Evolutionary conservation across 1,139 yeast species (phyloP).

Genomic region (Saccharomyces pastorianus): DNA sequence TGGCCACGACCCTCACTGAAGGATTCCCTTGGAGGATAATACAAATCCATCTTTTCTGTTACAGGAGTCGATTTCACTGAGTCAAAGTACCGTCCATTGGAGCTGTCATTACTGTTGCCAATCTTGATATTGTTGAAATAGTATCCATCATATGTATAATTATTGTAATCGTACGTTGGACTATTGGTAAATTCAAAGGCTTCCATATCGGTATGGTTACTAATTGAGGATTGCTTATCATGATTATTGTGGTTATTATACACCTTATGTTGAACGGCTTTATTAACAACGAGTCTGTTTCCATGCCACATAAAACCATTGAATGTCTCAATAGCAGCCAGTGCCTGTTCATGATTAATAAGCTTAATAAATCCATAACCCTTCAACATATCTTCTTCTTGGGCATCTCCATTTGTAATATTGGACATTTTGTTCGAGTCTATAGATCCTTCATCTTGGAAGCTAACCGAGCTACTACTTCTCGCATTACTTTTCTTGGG

Average conservation of each 20-base stretch:
- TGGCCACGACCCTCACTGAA: constrained; percentile 5
- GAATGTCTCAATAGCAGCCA: constrained; percentile 36
- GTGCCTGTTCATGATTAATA: constrained; percentile 35
- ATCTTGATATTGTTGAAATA: not conserved
- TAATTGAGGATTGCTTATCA: not conserved
- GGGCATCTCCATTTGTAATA: constrained; percentile 3
- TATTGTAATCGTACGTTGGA: not conserved
- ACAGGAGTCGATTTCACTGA: not conserved
- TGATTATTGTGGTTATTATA: not conserved
- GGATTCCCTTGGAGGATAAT: constrained; percentile 2
- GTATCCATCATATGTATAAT: not conserved
- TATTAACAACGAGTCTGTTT: constrained; percentile 25
- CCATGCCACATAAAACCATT: constrained; percentile 29
- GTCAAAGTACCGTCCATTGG: not conserved
- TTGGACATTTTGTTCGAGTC: not conserved
- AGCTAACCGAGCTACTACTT: constrained; percentile 1
- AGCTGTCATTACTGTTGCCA: not conserved
- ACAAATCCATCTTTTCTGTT: not conserved
- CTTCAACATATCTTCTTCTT: constrained; percentile 24
- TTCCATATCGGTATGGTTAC: not conserved
- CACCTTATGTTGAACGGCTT: constrained; percentile 25
- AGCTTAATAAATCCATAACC: constrained; percentile 45
- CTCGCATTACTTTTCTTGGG: constrained; percentile 16
- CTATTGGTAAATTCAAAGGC: not conserved
- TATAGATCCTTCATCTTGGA: not conserved